phyloP scores from a whole-genome alignment of 371 early-diverging fungal species.

The Mortierella sp. region DNA sequence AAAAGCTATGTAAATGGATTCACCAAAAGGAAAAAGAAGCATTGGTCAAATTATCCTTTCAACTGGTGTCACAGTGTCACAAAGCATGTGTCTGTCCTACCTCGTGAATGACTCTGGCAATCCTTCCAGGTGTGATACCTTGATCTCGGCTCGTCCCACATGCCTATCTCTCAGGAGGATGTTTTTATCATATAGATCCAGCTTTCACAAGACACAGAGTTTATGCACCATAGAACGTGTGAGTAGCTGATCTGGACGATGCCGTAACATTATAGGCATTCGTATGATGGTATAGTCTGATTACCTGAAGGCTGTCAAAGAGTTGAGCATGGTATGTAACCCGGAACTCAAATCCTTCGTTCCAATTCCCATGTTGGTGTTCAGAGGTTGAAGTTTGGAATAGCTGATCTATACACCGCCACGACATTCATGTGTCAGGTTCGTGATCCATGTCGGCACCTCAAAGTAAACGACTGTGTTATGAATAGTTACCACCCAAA shows the following conservation, averaged over 20 bases:
- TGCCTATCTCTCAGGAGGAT: constrained; percentile 74
- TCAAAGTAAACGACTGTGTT: constrained; percentile 8
- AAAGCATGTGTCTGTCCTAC: no score
- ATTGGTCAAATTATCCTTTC: background rate
- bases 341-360: constrained; percentile 78
- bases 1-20: constrained; percentile 52
- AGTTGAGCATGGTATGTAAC: constrained; percentile 84
- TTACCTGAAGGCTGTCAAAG: constrained; percentile 75
- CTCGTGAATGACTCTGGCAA: constrained; percentile 76
- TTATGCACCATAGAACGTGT: background rate
- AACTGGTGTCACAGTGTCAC: background rate
- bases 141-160: constrained; percentile 80
- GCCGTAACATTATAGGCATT: no score
- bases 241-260: no score
- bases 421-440: background rate
- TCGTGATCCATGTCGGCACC: background rate
- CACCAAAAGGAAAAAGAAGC: background rate
- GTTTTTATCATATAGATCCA: constrained; percentile 78
- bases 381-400: constrained; percentile 76
- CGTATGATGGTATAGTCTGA: no score
- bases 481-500: constrained; percentile 48
- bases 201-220: constrained; percentile 47
- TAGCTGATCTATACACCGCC: constrained; percentile 61
- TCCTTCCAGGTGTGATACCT: constrained; percentile 66
- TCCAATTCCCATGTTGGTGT: constrained; percentile 73